Percentiles rank a stretch among this genome's conserved stretches.
These are phyloP conservation scores for Podospora comata DNA, from an alignment of 495 filamentous ascomycete genomes.

Conservation along the genomic window DNA sequence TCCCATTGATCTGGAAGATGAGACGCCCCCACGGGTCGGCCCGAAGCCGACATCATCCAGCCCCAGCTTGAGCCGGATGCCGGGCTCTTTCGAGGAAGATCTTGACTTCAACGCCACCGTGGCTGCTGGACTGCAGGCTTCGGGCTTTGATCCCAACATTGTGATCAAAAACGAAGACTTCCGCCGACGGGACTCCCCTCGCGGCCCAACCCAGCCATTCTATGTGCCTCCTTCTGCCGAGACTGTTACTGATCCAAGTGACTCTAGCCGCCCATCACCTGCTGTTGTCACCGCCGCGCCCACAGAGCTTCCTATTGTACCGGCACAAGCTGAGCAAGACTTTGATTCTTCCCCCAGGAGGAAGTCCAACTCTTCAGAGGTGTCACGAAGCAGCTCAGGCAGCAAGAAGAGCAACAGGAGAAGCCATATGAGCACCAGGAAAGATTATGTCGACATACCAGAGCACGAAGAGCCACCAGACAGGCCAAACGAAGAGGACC, in stretches of 20 bases:
- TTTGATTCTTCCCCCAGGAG: conserved; percentile 24
- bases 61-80: conserved; percentile 35
- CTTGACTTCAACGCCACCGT: conserved; percentile 66
- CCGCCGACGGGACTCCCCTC: conserved; percentile 61
- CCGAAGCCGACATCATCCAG: conserved; percentile 39
- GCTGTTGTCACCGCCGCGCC: conserved; percentile 17
- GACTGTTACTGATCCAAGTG: background rate
- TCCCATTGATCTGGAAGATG: conserved; percentile 24
- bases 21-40: conserved; percentile 24
- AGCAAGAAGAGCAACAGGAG: conserved; percentile 32
- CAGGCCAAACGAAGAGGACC: conserved; percentile 21
- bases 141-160: conserved; percentile 69
- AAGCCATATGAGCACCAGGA: conserved; percentile 33
- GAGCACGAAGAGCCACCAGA: conserved; percentile 37
- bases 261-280: conserved; percentile 9
- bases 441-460: conserved; percentile 24
- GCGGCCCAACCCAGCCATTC: conserved; percentile 51
- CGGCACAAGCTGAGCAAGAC: conserved; percentile 23
- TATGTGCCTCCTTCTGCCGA: conserved; percentile 34
- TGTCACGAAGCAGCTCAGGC: conserved; percentile 27
- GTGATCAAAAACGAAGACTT: conserved; percentile 64
- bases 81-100: conserved; percentile 54
- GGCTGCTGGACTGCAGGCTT: conserved; percentile 64
- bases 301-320: conserved; percentile 20
- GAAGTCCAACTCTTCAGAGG: conserved; percentile 32